Evolutionary conservation across 768 basidiomycete genomes (phyloP).

Genomic region (Termitomyces sp.): DNA sequence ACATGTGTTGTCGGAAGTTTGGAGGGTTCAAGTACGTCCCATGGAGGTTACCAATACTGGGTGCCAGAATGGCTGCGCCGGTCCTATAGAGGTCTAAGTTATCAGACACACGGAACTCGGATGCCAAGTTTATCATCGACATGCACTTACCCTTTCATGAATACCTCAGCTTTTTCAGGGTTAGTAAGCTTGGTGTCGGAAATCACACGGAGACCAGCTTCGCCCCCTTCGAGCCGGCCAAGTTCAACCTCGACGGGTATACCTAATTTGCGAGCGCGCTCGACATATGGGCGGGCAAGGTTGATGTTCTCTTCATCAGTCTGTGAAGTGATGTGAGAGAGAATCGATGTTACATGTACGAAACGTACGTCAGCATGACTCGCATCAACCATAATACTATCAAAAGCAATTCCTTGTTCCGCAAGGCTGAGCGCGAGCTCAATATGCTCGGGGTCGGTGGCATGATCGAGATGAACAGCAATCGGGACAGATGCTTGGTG

Average conservation of each 20-base stretch:
- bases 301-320: slow-evolving; percentile 45
- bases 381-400: slow-evolving; percentile 49
- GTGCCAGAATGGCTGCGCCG: slow-evolving; percentile 41
- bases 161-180: slow-evolving; percentile 36
- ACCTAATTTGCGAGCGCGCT: slow-evolving; percentile 35
- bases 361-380: slow-evolving; percentile 38
- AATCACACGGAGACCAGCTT: slow-evolving; percentile 44
- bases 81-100: slow-evolving; percentile 28
- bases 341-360: neutral
- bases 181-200: slow-evolving; percentile 45
- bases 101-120: neutral
- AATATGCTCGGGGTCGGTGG: slow-evolving; percentile 41
- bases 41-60: slow-evolving; percentile 46
- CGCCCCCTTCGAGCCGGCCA: slow-evolving; percentile 44
- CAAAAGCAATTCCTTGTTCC: slow-evolving; percentile 41
- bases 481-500: slow-evolving; percentile 45
- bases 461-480: slow-evolving; percentile 46
- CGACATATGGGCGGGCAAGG: slow-evolving; percentile 39
- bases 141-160: slow-evolving; percentile 33
- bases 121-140: neutral
- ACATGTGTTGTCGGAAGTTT: slow-evolving; percentile 44
- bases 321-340: slow-evolving; percentile 17
- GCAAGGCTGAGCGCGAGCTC: slow-evolving; percentile 42
- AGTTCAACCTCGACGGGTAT: slow-evolving; percentile 45
- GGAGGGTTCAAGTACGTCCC: slow-evolving; percentile 42